phyloP scores from a whole-genome alignment of 352 stramenopile genomes.

The Pythium vanterpoolii region DNA sequence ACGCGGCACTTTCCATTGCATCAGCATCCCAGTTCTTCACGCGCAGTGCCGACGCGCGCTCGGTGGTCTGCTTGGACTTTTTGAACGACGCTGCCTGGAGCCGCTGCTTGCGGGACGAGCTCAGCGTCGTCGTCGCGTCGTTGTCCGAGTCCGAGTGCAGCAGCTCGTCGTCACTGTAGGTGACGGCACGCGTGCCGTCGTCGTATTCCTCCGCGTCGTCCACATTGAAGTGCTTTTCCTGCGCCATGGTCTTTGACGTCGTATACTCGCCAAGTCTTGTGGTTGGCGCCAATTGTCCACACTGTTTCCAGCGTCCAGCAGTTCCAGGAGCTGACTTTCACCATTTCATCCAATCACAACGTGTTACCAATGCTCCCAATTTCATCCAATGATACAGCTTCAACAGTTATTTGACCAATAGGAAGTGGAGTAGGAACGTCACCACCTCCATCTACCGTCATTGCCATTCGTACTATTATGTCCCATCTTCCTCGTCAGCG shows the following conservation, averaged over 20 bases:
- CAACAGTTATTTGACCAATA: slow-evolving; percentile 31
- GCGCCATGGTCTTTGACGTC: slow-evolving; percentile 32
- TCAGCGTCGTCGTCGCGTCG: slow-evolving; percentile 36
- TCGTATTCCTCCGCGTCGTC: slow-evolving; percentile 82
- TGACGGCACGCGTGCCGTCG: slow-evolving; percentile 64
- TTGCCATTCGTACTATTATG: slow-evolving; percentile 19
- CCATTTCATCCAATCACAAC: slow-evolving; percentile 7
- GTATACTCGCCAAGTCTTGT: not conserved
- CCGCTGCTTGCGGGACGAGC: slow-evolving; percentile 53
- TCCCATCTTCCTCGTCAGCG: slow-evolving; percentile 1
- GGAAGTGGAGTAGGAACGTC: slow-evolving; percentile 13
- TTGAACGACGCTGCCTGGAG: slow-evolving; percentile 32
- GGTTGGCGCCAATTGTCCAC: not conserved
- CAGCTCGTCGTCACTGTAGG: slow-evolving; percentile 32
- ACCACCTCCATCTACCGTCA: slow-evolving; percentile 16
- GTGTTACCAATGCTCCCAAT: slow-evolving; percentile 17
- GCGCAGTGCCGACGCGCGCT: slow-evolving; percentile 61
- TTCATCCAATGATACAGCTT: slow-evolving; percentile 8
- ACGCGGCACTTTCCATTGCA: slow-evolving; percentile 47
- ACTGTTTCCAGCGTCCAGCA: slow-evolving; percentile 30
- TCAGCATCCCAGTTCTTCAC: slow-evolving; percentile 74
- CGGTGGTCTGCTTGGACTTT: slow-evolving; percentile 24
- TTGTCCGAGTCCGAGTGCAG: slow-evolving; percentile 25
- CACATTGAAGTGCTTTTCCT: slow-evolving; percentile 66
- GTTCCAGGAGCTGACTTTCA: slow-evolving; percentile 8